Conservation (phyloP, 495 filamentous ascomycete species). For the Lepidopterella palustris region DNA sequence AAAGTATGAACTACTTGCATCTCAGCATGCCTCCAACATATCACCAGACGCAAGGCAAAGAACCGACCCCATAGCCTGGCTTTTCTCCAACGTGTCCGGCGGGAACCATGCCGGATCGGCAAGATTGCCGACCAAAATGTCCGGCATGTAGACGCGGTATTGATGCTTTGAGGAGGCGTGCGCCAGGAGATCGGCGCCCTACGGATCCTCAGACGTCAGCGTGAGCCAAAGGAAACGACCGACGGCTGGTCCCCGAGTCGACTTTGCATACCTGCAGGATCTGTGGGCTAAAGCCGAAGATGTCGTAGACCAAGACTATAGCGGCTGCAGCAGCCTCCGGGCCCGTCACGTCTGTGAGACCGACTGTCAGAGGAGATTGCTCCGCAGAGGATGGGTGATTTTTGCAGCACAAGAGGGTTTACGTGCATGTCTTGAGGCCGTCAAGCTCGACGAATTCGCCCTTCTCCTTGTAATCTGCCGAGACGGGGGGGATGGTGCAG, state of each 20-base stretch:
- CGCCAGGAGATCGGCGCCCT: slow-evolving; percentile 66
- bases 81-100: slow-evolving; percentile 72
- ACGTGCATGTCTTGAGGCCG: slow-evolving; percentile 63
- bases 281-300: slow-evolving; percentile 68
- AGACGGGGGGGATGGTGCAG: slow-evolving; percentile 65
- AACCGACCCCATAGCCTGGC: slow-evolving; percentile 62
- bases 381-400: too few species aligned
- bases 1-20: slow-evolving; percentile 74
- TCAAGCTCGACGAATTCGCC: slow-evolving; percentile 58
- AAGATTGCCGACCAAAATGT: slow-evolving; percentile 58
- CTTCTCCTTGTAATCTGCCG: slow-evolving; percentile 54
- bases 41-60: too few species aligned
- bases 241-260: neutral
- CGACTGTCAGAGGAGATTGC: neutral
- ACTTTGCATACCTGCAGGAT: slow-evolving; percentile 37
- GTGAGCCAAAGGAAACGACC: neutral
- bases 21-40: too few species aligned
- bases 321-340: slow-evolving; percentile 50
- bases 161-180: slow-evolving; percentile 48
- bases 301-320: slow-evolving; percentile 60
- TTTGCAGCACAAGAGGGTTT: neutral
- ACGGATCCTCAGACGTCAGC: slow-evolving; percentile 26
- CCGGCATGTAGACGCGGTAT: slow-evolving; percentile 62
- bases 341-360: slow-evolving; percentile 54
- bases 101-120: slow-evolving; percentile 61